Evolutionary conservation across 257 asterid genomes (phyloP), one percentile per base, ranked within the genome.

Genomic region (Gentiana dahurica): DNA sequence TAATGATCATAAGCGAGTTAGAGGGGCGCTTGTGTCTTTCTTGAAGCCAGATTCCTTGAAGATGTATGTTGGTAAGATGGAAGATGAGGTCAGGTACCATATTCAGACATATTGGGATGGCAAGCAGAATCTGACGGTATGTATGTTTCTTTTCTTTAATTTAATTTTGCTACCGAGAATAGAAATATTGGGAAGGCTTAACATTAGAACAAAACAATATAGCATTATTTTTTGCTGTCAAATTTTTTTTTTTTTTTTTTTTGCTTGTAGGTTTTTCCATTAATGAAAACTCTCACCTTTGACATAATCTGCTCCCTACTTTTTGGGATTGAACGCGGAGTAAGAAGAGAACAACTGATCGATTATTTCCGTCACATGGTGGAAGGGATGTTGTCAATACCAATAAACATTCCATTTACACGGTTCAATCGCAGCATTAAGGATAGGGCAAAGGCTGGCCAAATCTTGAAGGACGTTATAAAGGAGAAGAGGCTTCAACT

Each of bases 261-360:
- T 15, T 15, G 6, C 4, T 5, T 59, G 78, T 61, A 84, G 94
- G 92, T 80, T 49, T 44, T 84, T 60, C 94, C 96, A 4, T 54
- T 81, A 36, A 80, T 81, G 89, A 84, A 84, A 82, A 78, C 49
- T 12, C 77, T 87, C 33, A 74, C 96, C 45, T 87, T 87, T 85
- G 68, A 81, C 85, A 81, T 84, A 37, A 78, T 84, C 57, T 84
- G 94, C 75, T 71, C 87, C 54, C 78, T 81, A 65, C 78, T 84
- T 10, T 80, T 87, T 3, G 89, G 89, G 15, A 54, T 82, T 4
- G 80, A 82, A 54, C 55, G 71, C 41, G 85, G 89, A 39, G 66
- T 65, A 3, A 36, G 64, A 45, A 77, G 93, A 59, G 93, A 82
- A 54, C 61, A 53, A 37, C 41, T 76, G 8, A 65, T 82, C 32